phyloP scores from a whole-genome alignment of 2,329 filamentous ascomycete species.

The Xylaria sp. region DNA sequence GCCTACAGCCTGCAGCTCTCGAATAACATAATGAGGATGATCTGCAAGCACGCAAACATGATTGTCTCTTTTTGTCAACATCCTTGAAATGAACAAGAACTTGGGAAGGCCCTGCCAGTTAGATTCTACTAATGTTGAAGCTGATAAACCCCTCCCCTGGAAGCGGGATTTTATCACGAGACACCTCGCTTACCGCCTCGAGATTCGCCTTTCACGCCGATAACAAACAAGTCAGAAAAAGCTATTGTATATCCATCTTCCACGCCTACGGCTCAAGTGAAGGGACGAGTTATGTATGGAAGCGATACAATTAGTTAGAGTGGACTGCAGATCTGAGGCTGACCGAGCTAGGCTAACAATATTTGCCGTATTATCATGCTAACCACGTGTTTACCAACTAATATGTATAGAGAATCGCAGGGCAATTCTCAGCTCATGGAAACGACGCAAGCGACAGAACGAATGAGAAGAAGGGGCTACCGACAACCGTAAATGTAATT shows the following conservation, averaged over 20 bases:
- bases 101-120: not conserved
- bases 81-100: not conserved
- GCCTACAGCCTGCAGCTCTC: not conserved
- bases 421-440: not conserved
- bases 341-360: not conserved
- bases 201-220: not conserved
- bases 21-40: not conserved
- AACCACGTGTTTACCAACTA: not conserved
- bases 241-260: not conserved
- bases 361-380: not conserved
- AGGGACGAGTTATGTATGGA: not conserved
- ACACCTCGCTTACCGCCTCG: not conserved
- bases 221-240: not conserved
- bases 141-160: not conserved
- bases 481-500: not conserved
- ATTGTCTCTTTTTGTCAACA: constrained; percentile 3
- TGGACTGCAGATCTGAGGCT: not conserved
- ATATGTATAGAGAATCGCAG: not conserved
- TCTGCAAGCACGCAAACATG: not conserved
- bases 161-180: not conserved
- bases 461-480: not conserved
- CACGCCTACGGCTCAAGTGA: not conserved
- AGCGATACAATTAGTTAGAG: not conserved
- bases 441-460: not conserved
- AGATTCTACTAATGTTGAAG: not conserved